Conservation (phyloP, 257 asterid genomes). For the Petunia axillaris region DNA sequence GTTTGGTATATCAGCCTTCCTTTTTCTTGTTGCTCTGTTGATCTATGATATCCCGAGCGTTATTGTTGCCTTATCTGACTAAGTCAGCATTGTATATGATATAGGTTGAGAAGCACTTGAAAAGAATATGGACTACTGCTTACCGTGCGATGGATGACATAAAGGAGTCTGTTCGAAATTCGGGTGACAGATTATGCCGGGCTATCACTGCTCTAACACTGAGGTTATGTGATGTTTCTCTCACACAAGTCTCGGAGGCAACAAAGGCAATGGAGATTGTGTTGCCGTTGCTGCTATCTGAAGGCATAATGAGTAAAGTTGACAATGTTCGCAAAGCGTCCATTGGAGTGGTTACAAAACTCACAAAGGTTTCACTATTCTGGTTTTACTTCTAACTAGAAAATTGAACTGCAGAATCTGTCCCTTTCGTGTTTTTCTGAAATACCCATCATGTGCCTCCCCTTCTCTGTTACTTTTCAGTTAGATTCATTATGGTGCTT, state of each 20-base stretch:
- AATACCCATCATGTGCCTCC: background rate
- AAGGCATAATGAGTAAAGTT: slow-evolving; percentile 94
- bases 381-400: background rate
- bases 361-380: slow-evolving; percentile 65
- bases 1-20: background rate
- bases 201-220: slow-evolving; percentile 78
- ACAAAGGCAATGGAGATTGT: slow-evolving; percentile 79
- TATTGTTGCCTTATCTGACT: slow-evolving; percentile 23
- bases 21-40: background rate
- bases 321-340: slow-evolving; percentile 92
- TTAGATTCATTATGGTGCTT: slow-evolving; percentile 16
- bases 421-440: slow-evolving; percentile 3
- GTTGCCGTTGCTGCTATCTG: slow-evolving; percentile 83
- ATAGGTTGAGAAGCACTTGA: slow-evolving; percentile 88
- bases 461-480: slow-evolving; percentile 11
- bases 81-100: slow-evolving; percentile 13
- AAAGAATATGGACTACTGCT: slow-evolving; percentile 85
- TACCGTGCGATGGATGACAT: slow-evolving; percentile 98
- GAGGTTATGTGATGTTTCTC: slow-evolving; percentile 90
- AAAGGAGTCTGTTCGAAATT: slow-evolving; percentile 94
- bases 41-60: slow-evolving; percentile 10
- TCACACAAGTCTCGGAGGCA: slow-evolving; percentile 79
- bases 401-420: background rate
- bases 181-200: slow-evolving; percentile 95
- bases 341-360: slow-evolving; percentile 80